Percentiles rank a stretch among this genome's conserved stretches.
phyloP scores from a whole-genome alignment of 202 grass and related monocot species.

The Bolboschoenoplectus hybrid region DNA sequence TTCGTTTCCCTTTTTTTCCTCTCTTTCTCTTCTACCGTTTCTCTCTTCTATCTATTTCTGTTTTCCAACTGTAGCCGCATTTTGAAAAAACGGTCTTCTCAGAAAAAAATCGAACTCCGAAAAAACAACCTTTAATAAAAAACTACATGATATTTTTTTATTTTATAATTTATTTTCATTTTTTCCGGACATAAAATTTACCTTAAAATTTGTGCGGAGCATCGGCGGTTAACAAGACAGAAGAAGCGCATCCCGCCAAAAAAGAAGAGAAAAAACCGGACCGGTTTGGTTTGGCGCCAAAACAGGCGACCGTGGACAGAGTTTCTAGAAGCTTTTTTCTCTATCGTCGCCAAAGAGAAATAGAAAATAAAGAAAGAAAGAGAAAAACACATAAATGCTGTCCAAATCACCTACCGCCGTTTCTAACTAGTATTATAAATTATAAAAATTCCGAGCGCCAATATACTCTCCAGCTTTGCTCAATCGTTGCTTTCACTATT shows the following conservation, averaged over 20 bases:
- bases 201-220: too few relatives aligned
- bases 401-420: background rate
- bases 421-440: background rate
- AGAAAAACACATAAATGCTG: constrained; percentile 2
- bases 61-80: too few relatives aligned
- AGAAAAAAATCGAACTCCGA: too few relatives aligned
- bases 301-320: background rate
- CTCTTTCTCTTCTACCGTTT: too few relatives aligned
- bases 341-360: background rate
- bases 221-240: background rate
- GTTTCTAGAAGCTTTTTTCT: background rate
- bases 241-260: background rate
- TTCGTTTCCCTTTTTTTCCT: too few relatives aligned
- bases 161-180: too few relatives aligned
- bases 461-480: constrained; percentile 1
- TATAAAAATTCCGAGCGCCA: background rate
- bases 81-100: too few relatives aligned
- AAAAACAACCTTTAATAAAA: too few relatives aligned
- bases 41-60: too few relatives aligned
- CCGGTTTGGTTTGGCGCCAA: constrained; percentile 13
- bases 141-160: too few relatives aligned
- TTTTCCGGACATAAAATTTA: too few relatives aligned
- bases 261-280: background rate
- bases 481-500: background rate
- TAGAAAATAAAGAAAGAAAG: background rate